These are phyloP conservation scores for Phanerochaete carnosa DNA, from an alignment of 768 basidiomycete species.

Conservation along the genomic window DNA sequence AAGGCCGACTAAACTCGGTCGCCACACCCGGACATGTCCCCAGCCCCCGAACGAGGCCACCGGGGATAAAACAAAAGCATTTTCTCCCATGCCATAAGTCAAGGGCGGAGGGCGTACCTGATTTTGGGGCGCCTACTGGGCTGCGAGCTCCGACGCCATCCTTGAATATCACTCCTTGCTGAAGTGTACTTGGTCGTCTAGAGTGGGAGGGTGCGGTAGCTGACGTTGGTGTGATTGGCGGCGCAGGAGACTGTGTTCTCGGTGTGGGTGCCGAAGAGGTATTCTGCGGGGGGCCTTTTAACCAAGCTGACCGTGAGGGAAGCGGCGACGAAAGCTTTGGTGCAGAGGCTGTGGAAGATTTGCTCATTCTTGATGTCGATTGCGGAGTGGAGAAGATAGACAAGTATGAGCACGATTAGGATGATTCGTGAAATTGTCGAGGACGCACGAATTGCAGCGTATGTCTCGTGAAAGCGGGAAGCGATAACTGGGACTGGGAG, in stretches of 20 bases:
- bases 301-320: constrained; percentile 85
- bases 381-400: neutral
- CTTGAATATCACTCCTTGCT: constrained; percentile 69
- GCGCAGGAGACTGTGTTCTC: constrained; percentile 74
- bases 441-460: constrained; percentile 36
- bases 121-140: constrained; percentile 61
- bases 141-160: constrained; percentile 76
- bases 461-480: constrained; percentile 38
- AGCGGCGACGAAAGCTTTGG: constrained; percentile 72
- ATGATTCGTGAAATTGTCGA: neutral
- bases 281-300: constrained; percentile 74
- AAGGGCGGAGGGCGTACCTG: constrained; percentile 40
- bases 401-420: neutral
- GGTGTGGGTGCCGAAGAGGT: constrained; percentile 54
- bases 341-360: constrained; percentile 72
- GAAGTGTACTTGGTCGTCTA: constrained; percentile 72
- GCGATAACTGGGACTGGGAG: constrained; percentile 47
- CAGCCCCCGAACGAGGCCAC: constrained; percentile 3
- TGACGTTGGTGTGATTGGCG: constrained; percentile 38
- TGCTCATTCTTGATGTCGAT: constrained; percentile 77
- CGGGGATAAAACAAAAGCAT: neutral
- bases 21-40: neutral
- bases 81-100: neutral
- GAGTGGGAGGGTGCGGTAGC: constrained; percentile 56
- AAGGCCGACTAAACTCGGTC: neutral